Percentiles rank a stretch among this genome's conserved stretches.
Conservation (phyloP, 2,329 filamentous ascomycete species). For the Capronia coronata region DNA sequence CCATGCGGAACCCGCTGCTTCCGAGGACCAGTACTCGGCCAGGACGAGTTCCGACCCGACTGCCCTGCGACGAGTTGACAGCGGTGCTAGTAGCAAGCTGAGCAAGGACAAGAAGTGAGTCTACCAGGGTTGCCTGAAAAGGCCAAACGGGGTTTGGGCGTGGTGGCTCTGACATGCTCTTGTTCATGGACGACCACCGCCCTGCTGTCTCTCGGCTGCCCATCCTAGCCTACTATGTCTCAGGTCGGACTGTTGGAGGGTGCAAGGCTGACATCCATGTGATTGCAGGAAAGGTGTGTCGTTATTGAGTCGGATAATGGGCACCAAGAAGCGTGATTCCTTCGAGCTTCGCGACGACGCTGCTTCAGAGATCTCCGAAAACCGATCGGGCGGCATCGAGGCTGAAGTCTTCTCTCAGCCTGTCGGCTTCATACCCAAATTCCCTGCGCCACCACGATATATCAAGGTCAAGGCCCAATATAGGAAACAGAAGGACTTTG, state of each 20-base stretch:
- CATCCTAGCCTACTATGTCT: neutral
- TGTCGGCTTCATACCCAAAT: constrained; percentile 74
- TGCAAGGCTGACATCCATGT: constrained; percentile 12
- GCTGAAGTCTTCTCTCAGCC: constrained; percentile 74
- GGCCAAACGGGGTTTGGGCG: constrained; percentile 1
- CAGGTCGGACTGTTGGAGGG: neutral
- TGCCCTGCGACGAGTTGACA: constrained; percentile 28
- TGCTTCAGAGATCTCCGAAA: constrained; percentile 63
- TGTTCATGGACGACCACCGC: constrained; percentile 7
- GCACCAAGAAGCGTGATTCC: constrained; percentile 64
- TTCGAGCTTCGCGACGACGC: constrained; percentile 46
- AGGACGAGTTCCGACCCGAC: constrained; percentile 31
- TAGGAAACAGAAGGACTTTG: constrained; percentile 76
- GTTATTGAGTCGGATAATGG: constrained; percentile 80
- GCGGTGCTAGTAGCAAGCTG: constrained; percentile 32
- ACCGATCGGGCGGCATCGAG: constrained; percentile 72
- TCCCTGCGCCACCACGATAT: constrained; percentile 84
- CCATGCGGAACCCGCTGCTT: constrained; percentile 36
- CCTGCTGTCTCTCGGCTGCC: neutral
- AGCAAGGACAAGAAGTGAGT: constrained; percentile 62
- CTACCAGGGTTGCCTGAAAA: constrained; percentile 2
- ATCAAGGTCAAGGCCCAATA: constrained; percentile 76
- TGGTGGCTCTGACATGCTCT: constrained; percentile 1
- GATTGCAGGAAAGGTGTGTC: constrained; percentile 69
- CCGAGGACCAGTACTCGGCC: constrained; percentile 32